Evolutionary conservation across 768 basidiomycete genomes (phyloP).

Genomic region (Mycena sanguinolenta): DNA sequence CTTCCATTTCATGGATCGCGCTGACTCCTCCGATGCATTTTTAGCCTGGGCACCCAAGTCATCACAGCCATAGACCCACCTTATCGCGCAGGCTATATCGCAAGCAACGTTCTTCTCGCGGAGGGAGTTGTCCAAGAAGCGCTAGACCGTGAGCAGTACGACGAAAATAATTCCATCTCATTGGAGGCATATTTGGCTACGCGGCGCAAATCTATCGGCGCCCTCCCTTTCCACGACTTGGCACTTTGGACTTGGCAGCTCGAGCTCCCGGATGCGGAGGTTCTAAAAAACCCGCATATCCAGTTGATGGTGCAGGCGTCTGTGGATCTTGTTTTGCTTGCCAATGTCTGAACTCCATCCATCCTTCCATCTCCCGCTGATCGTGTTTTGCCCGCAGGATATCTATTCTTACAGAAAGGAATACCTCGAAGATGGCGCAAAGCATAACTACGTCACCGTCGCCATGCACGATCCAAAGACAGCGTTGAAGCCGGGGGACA

Average conservation of each 20-base stretch:
- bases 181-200: slow-evolving; percentile 35
- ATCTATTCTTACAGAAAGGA: slow-evolving; percentile 44
- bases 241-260: slow-evolving; percentile 37
- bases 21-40: not conserved
- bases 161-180: slow-evolving; percentile 26
- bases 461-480: slow-evolving; percentile 39
- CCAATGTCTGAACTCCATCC: slow-evolving; percentile 29
- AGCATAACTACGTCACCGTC: slow-evolving; percentile 42
- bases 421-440: slow-evolving; percentile 38
- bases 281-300: slow-evolving; percentile 33
- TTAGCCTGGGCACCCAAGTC: slow-evolving; percentile 28
- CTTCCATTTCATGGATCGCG: not conserved
- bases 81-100: slow-evolving; percentile 29
- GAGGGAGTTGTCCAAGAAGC: slow-evolving; percentile 40
- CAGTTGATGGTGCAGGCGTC: slow-evolving; percentile 31
- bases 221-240: slow-evolving; percentile 35
- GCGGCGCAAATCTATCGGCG: slow-evolving; percentile 36
- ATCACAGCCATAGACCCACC: slow-evolving; percentile 33
- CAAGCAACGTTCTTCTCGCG: slow-evolving; percentile 35
- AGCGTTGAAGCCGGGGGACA: slow-evolving; percentile 25
- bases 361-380: not conserved
- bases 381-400: slow-evolving; percentile 32
- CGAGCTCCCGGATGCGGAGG: slow-evolving; percentile 21
- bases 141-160: slow-evolving; percentile 34
- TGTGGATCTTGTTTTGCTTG: slow-evolving; percentile 34